Conservation (phyloP, 352 stramenopile genomes). For the Pythium myriotylum region DNA sequence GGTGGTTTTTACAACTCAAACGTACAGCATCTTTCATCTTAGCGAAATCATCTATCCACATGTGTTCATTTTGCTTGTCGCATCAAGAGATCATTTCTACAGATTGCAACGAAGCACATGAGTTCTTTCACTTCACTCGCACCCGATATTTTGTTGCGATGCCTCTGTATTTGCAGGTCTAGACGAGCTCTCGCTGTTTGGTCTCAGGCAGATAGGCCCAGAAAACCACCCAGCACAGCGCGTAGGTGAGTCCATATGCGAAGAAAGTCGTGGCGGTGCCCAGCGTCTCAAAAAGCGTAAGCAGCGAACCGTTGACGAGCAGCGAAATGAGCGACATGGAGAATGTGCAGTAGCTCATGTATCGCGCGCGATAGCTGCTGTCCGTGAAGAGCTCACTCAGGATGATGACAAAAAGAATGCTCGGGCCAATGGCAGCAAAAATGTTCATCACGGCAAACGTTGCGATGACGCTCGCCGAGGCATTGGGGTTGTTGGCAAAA, state of each 20-base stretch:
- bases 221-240: conserved; percentile 71
- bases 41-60: no score
- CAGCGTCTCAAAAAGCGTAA: conserved; percentile 73
- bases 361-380: conserved; percentile 75
- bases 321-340: conserved; percentile 86
- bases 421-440: conserved; percentile 72
- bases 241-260: conserved; percentile 67
- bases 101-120: no score
- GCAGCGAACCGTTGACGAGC: conserved; percentile 80
- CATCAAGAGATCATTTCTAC: no score
- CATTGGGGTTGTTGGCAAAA: conserved; percentile 44
- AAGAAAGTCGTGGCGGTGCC: conserved; percentile 71
- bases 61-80: no score
- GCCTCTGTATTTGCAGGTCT: no score
- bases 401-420: conserved; percentile 85
- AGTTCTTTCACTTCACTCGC: no score
- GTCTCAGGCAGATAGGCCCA: conserved; percentile 74
- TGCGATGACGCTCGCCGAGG: conserved; percentile 57
- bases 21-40: no score
- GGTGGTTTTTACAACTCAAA: no score
- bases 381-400: conserved; percentile 85
- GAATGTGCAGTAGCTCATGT: conserved; percentile 91
- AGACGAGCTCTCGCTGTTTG: conserved; percentile 76
- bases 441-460: conserved; percentile 78
- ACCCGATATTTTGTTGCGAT: no score